Evolutionary conservation across 352 stramenopile genomes (phyloP), one percentile per base, ranked within the genome.

Genomic region (Phytopythium mirpurense): DNA sequence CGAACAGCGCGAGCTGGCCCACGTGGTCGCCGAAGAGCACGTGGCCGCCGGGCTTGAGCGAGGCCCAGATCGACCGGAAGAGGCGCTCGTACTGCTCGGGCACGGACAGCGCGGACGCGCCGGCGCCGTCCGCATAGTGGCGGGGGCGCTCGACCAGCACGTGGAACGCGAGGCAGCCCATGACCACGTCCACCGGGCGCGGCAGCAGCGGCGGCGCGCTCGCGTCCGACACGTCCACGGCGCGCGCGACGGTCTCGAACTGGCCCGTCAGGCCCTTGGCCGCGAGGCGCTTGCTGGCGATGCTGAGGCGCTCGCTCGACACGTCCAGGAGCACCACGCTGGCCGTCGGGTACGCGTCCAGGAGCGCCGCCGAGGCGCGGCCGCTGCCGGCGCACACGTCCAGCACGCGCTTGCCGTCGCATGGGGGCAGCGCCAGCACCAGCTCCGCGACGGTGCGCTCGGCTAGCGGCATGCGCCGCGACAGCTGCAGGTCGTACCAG

Each of bases 401-500:
- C 21, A 89, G 38, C 6, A 90, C 75, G 31, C 65, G 62, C 46
- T 82, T 76, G 32, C 43, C 54, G 14, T 75, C 63, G 51, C 82
- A 89, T 5, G 82, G 82, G 18, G 82, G 82, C 35, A 92, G 54
- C 15, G 79, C 74, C 0, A 70, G 44, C 10, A 90, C 49, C 32
- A 92, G 65, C 57, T 92, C 70, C 10, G 73, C 53, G n/a, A 89
- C 59, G 61, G 89, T 77, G 3, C 60, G 47, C 47, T 83, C 73
- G n/a, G 70, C 77, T 16, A 83, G 63, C 21, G 79, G 79, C 61
- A 92, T 54, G 36, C 82, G 73, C 18, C 57, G 67, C 51, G 73
- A 56, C 8, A 92, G 35, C 18, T 92, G 68, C 42, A 89, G 63
- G 36, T 92, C 82, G 65, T 92, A 92, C 82, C 82, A 92, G 55